Evolutionary conservation across 2,329 filamentous ascomycete genomes (phyloP).

Genomic region (Myriangium duriaei): DNA sequence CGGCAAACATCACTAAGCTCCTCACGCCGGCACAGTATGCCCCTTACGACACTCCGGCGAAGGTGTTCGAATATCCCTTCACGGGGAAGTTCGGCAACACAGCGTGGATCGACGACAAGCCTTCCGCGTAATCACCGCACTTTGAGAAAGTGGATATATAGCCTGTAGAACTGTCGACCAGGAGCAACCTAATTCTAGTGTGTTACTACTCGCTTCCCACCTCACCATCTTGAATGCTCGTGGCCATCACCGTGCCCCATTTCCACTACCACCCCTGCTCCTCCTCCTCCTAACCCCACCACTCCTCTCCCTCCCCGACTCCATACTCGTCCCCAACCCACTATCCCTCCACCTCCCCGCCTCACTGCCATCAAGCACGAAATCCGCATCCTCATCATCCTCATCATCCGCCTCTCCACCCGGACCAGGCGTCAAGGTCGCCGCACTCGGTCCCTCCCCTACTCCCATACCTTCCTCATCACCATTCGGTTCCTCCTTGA

Average conservation of each 20-base stretch:
- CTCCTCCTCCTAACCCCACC: conserved; percentile 2
- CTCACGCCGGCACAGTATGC: conserved; percentile 29
- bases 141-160: too few species aligned
- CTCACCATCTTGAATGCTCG: too few species aligned
- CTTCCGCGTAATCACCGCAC: conserved; percentile 11
- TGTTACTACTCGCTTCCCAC: too few species aligned
- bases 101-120: conserved; percentile 35
- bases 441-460: conserved; percentile 9
- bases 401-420: conserved; percentile 29
- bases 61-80: conserved; percentile 37
- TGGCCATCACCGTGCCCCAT: neutral
- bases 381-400: conserved; percentile 32
- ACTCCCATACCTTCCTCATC: conserved; percentile 14
- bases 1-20: conserved; percentile 34
- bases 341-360: conserved; percentile 25
- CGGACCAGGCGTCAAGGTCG: conserved; percentile 12
- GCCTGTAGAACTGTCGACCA: too few species aligned
- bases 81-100: conserved; percentile 33
- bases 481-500: conserved; percentile 16
- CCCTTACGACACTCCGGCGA: conserved; percentile 26
- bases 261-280: conserved; percentile 1
- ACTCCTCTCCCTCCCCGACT: conserved; percentile 20
- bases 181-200: too few species aligned
- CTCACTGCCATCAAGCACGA: conserved; percentile 29
- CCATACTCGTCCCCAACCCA: conserved; percentile 37